A percentile compares a stretch with the other conserved stretches of the same genome.
Conservation (phyloP, 2,329 filamentous ascomycete genomes). For the Beauveria pseudobassiana region DNA sequence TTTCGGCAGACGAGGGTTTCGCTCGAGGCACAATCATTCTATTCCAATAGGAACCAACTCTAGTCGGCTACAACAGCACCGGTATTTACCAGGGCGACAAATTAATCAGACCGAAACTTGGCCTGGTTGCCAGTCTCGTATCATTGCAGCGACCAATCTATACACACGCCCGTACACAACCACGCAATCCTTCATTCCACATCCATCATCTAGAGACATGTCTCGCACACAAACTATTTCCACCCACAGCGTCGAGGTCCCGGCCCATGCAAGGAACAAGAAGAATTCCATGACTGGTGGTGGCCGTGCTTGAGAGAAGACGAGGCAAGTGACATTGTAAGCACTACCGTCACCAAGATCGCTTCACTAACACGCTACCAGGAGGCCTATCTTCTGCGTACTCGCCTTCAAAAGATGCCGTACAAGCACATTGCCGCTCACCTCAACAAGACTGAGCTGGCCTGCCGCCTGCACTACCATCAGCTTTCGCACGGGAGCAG, state of each 20-base stretch:
- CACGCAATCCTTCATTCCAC: slow-evolving; percentile 2
- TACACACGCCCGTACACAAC: slow-evolving; percentile 10
- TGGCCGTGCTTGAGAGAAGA: slow-evolving; percentile 77
- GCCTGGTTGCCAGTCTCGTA: slow-evolving; percentile 5
- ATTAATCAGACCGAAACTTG: not conserved
- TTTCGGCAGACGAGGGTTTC: not conserved
- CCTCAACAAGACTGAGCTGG: slow-evolving; percentile 80
- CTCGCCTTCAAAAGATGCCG: slow-evolving; percentile 78
- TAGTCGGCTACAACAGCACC: not conserved
- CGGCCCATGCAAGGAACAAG: slow-evolving; percentile 52
- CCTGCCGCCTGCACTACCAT: slow-evolving; percentile 81
- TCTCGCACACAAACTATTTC: slow-evolving; percentile 43
- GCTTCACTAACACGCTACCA: slow-evolving; percentile 27
- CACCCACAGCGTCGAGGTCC: slow-evolving; percentile 38
- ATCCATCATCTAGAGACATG: slow-evolving; percentile 34
- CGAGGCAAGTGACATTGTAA: slow-evolving; percentile 49
- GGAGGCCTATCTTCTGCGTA: slow-evolving; percentile 80
- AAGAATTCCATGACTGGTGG: slow-evolving; percentile 65
- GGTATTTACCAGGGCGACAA: not conserved
- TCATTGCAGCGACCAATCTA: not conserved
- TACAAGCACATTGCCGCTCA: slow-evolving; percentile 85
- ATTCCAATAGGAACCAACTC: not conserved
- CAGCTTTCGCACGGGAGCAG: slow-evolving; percentile 77
- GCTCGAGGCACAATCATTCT: not conserved
- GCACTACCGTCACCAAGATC: not conserved